These are phyloP conservation scores for Botryobasidium botryosum DNA, from an alignment of 768 basidiomycete species.

Conservation along the genomic window DNA sequence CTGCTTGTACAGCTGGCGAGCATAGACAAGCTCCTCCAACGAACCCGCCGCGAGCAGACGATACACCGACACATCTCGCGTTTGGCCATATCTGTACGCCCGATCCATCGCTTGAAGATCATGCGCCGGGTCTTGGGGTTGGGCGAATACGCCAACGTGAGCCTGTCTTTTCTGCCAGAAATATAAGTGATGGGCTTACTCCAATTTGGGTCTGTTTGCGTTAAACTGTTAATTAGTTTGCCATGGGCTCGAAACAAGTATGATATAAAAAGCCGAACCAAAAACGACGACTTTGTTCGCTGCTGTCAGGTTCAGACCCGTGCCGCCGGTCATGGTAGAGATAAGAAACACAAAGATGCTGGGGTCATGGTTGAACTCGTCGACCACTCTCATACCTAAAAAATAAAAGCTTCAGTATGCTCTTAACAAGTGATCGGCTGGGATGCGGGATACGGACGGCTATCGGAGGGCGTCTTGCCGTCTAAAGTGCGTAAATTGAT, in stretches of 20 bases:
- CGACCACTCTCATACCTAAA: constrained; percentile 72
- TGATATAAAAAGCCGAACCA: constrained; percentile 35
- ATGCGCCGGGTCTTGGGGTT: constrained; percentile 85
- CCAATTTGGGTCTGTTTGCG: constrained; percentile 70
- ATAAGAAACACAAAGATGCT: constrained; percentile 70
- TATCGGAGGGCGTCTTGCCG: too few species aligned
- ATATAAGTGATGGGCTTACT: constrained; percentile 35
- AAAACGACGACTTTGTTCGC: constrained; percentile 94
- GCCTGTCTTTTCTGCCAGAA: background rate
- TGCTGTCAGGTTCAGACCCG: constrained; percentile 75
- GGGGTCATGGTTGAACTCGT: constrained; percentile 60
- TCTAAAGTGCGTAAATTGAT: too few species aligned
- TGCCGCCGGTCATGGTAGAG: constrained; percentile 82
- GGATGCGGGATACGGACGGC: too few species aligned
- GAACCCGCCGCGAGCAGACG: constrained; percentile 75
- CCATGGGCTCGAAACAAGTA: too few species aligned
- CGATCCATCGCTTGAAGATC: constrained; percentile 87
- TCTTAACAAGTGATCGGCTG: background rate
- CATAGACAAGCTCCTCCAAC: constrained; percentile 55
- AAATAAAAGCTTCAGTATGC: background rate
- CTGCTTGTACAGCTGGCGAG: constrained; percentile 82
- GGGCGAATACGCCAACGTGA: background rate
- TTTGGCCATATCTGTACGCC: constrained; percentile 77
- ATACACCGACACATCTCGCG: constrained; percentile 68
- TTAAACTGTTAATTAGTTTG: background rate